phyloP scores from a whole-genome alignment of 2,329 filamentous ascomycete species.

The Talaromyces sp. region DNA sequence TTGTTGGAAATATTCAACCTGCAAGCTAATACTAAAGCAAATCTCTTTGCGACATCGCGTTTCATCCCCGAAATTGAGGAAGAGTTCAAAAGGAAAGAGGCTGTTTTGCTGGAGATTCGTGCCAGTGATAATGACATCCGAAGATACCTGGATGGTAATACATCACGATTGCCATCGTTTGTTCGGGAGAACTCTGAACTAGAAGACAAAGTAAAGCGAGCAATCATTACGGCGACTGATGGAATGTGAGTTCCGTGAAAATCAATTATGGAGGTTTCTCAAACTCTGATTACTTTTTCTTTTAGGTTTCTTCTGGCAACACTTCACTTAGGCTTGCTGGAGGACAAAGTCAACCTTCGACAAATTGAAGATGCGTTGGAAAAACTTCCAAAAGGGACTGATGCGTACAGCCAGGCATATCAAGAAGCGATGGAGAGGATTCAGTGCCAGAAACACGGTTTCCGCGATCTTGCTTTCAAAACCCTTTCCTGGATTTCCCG shows the following conservation, averaged over 20 bases:
- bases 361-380: constrained; percentile 29
- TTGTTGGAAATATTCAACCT: constrained; percentile 13
- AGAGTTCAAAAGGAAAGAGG: constrained; percentile 16
- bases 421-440: constrained; percentile 41
- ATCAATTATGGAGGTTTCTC: background rate
- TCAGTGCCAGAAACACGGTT: constrained; percentile 30
- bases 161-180: constrained; percentile 18
- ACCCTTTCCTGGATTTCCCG: constrained; percentile 40
- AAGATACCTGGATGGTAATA: constrained; percentile 25
- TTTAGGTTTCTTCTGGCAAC: constrained; percentile 26
- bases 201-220: background rate
- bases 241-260: background rate
- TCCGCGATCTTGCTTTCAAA: constrained; percentile 34
- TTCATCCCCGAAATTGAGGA: constrained; percentile 21
- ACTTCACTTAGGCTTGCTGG: constrained; percentile 22
- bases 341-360: constrained; percentile 20
- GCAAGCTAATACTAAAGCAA: constrained; percentile 15
- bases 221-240: constrained; percentile 9
- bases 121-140: constrained; percentile 31
- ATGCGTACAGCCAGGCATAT: constrained; percentile 40
- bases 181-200: constrained; percentile 8
- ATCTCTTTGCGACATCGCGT: constrained; percentile 32
- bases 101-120: constrained; percentile 26
- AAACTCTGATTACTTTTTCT: background rate
- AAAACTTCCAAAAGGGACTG: constrained; percentile 26